These are phyloP conservation scores for Monilinia fructicola DNA, from an alignment of 2,329 filamentous ascomycete genomes.

Conservation along the genomic window DNA sequence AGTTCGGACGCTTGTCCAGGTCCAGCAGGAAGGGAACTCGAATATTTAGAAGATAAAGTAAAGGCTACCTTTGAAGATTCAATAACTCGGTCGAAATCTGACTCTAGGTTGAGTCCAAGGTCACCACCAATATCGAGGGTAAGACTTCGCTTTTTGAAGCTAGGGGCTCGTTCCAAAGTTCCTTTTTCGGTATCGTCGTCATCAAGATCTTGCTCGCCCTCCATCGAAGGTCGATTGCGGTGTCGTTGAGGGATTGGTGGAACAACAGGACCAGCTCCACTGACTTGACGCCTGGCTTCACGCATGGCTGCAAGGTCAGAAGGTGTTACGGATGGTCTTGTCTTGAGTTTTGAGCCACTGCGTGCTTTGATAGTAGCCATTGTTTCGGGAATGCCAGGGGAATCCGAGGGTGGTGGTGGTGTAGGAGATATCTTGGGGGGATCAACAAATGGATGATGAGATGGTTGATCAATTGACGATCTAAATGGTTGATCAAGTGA, in stretches of 20 bases:
- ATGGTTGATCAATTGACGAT: constrained; percentile 18
- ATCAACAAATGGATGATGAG: constrained; percentile 41
- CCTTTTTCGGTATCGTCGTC: constrained; percentile 39
- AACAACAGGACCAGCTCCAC: constrained; percentile 64
- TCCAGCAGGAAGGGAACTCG: constrained; percentile 26
- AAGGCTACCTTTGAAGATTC: constrained; percentile 92
- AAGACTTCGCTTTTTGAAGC: constrained; percentile 79
- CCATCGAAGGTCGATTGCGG: constrained; percentile 54
- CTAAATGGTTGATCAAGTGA: constrained; percentile 16
- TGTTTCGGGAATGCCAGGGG: constrained; percentile 72
- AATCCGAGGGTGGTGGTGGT: constrained; percentile 41
- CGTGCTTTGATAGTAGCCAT: constrained; percentile 83
- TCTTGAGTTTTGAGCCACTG: constrained; percentile 82
- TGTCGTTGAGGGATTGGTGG: constrained; percentile 63
- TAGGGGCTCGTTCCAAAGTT: constrained; percentile 57
- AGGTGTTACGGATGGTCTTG: constrained; percentile 81
- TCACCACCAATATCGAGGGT: constrained; percentile 73
- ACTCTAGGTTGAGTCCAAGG: constrained; percentile 80
- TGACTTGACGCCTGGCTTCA: constrained; percentile 80
- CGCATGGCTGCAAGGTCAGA: constrained; percentile 83
- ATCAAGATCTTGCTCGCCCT: constrained; percentile 42
- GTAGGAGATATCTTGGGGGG: constrained; percentile 41
- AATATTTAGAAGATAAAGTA: constrained; percentile 37
- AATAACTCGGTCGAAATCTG: constrained; percentile 93
- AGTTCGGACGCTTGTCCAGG: constrained; percentile 50